phyloP scores from a whole-genome alignment of 2,329 filamentous ascomycete genomes.

The Fusarium kyushuense region DNA sequence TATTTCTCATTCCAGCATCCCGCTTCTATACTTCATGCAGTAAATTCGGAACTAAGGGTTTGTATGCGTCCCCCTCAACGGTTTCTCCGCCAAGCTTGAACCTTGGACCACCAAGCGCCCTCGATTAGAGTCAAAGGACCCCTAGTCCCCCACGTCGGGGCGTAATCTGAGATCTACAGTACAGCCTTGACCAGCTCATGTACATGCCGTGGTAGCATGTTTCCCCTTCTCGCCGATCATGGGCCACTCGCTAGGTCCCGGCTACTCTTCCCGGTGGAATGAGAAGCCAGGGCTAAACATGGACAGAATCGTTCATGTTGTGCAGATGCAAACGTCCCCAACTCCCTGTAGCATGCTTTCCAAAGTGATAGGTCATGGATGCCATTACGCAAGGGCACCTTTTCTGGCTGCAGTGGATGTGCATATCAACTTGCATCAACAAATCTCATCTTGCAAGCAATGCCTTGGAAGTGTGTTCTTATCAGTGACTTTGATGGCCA shows the following conservation, averaged over 20 bases:
- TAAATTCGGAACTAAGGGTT: background rate
- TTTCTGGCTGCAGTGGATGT: background rate
- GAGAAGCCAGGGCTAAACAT: background rate
- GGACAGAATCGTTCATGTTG: constrained; percentile 1
- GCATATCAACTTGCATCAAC: background rate
- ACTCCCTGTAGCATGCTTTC: constrained; percentile 1
- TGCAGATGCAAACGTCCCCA: constrained; percentile 16
- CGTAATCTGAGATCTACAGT: constrained; percentile 20
- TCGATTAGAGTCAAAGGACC: constrained; percentile 3
- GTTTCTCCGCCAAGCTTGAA: constrained; percentile 9
- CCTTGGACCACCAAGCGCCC: constrained; percentile 6
- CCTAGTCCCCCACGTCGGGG: constrained; percentile 16
- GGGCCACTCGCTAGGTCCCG: constrained; percentile 10
- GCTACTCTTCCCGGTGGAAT: constrained; percentile 18
- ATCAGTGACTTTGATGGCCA: background rate
- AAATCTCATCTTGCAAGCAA: background rate
- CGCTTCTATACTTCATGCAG: constrained; percentile 2
- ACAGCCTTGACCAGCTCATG: constrained; percentile 1
- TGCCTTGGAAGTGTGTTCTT: background rate
- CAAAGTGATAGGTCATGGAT: constrained; percentile 5
- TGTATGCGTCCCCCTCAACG: constrained; percentile 1
- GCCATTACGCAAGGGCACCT: constrained; percentile 3
- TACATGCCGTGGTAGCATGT: background rate
- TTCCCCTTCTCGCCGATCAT: constrained; percentile 13
- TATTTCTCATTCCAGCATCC: constrained; percentile 22